Evolutionary conservation across 78 protist species (phyloP).

Genomic region (Chrysochromulina tobinii): DNA sequence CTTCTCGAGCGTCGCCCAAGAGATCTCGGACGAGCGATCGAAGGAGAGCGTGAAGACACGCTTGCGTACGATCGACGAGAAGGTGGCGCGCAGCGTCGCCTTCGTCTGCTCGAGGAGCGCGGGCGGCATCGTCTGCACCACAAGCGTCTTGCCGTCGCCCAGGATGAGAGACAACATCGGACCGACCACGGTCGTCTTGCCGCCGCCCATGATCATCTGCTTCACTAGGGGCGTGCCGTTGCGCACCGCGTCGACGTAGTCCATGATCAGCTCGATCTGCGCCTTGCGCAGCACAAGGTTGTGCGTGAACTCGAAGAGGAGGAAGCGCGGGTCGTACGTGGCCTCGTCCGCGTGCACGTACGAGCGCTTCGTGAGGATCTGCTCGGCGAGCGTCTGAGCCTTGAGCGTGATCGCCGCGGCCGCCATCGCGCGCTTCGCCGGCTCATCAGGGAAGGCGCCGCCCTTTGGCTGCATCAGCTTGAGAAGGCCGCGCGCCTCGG

Average conservation of each 20-base stretch:
- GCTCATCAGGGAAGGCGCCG: not conserved
- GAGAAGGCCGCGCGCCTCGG: not conserved
- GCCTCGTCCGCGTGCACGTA: not conserved
- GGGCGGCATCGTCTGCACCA: slow-evolving; percentile 60
- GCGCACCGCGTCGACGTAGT: not conserved
- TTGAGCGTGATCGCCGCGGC: not conserved
- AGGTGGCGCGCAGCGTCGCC: slow-evolving; percentile 34
- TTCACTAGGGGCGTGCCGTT: slow-evolving; percentile 8
- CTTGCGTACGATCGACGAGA: slow-evolving; percentile 58
- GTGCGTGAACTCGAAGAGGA: slow-evolving; percentile 52
- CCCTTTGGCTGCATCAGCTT: not conserved
- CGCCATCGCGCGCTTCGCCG: not conserved
- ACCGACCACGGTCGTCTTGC: slow-evolving; percentile 71
- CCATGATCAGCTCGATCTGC: slow-evolving; percentile 48
- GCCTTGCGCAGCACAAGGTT: slow-evolving; percentile 39
- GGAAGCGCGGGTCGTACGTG: slow-evolving; percentile 46
- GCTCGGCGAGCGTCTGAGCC: slow-evolving; percentile 15
- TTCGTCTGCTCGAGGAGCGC: slow-evolving; percentile 37
- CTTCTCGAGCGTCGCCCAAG: not conserved
- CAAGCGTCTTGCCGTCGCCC: slow-evolving; percentile 63
- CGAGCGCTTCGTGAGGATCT: not conserved
- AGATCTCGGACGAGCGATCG: slow-evolving; percentile 47
- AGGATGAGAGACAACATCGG: slow-evolving; percentile 73
- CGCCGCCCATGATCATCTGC: slow-evolving; percentile 75
- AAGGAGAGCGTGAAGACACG: slow-evolving; percentile 58